Base-by-base conservation (phyloP, 805 yeast species). In the Barnettozyma wickerhamii region DNA sequence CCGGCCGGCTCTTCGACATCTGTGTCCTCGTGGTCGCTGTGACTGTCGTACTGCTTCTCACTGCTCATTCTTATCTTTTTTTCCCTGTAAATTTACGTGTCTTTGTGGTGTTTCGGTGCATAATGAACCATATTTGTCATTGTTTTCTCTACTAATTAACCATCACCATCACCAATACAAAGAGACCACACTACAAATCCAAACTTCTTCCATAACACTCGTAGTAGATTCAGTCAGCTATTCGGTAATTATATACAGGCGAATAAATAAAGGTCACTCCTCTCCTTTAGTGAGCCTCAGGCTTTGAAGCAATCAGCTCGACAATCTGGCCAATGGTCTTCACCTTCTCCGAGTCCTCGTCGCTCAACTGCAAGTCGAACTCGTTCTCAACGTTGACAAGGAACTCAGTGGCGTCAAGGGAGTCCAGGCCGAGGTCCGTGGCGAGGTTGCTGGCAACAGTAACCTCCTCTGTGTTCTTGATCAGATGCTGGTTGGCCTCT, bases 301-400 rank as follows among this genome's bases (percentile, higher is more conserved):
- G 75, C 65, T 84, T 84, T 53, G 81, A 75, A 48, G 76, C 72
- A 53, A 91, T 85, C 69, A 87, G 87, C 58, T 89, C 88, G 49
- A 90, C 77, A 46, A 96, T 95, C 70, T 90, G 95, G 53, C 87
- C 89, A 50, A 93, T 93, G 42, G 95, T 86, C 71, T 84, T 88
- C 65, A 93, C 81, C 61, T 84, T 90, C 63, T 91, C 97, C 41
- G 96, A 93, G 55, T 87, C 86, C 63, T 84, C 81, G 69, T 88
- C 96, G 28, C 95, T 88, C 59, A 86, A 79, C 62, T 83, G 85
- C 59, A 87, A 76, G 56, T 86, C 88, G 51, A 82, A 82, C 63
- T 82, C 90, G 73, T 90, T 96, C 72, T 91, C 99, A 58, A 91
- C 82, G 43, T 96, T 96, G 65, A 93, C 95, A 55, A 93, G 75